Conservation (phyloP, 371 early-diverging fungal genomes). For the Rhizopus sp. region DNA sequence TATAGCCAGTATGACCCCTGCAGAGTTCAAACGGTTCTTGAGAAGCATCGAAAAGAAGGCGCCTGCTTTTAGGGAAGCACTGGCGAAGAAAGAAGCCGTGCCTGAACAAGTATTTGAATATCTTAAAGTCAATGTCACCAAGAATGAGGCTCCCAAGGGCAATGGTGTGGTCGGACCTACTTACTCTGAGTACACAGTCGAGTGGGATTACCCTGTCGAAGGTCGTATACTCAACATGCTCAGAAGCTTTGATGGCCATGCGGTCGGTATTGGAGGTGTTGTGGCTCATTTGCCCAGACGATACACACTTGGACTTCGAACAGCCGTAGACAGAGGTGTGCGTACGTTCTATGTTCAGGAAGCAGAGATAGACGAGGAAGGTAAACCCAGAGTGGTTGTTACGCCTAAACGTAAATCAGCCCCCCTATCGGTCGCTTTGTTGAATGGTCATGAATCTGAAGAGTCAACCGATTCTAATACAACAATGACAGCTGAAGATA, state of each 20-base stretch:
- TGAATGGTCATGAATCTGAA: constrained; percentile 18
- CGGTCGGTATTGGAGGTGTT: constrained; percentile 73
- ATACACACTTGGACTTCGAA: constrained; percentile 27
- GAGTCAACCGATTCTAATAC: constrained; percentile 4
- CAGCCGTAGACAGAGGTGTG: constrained; percentile 36
- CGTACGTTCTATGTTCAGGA: constrained; percentile 64
- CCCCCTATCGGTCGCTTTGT: constrained; percentile 16
- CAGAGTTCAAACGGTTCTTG: constrained; percentile 65
- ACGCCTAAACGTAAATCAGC: constrained; percentile 17
- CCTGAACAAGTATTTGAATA: constrained; percentile 41
- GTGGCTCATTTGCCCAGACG: constrained; percentile 55
- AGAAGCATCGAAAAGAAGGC: constrained; percentile 50
- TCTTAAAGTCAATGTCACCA: constrained; percentile 22
- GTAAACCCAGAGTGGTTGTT: constrained; percentile 59
- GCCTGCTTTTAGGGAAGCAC: constrained; percentile 57
- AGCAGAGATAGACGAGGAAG: constrained; percentile 62
- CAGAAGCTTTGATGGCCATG: constrained; percentile 29
- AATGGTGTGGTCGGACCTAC: constrained; percentile 41
- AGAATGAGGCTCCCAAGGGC: neutral
- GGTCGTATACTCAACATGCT: constrained; percentile 68
- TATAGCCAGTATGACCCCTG: constrained; percentile 54
- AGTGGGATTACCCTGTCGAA: constrained; percentile 53
- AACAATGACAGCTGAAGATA: constrained; percentile 20
- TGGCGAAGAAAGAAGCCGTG: constrained; percentile 34
- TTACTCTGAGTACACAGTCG: constrained; percentile 34